phyloP scores from a whole-genome alignment of 2,329 filamentous ascomycete species.

The Pseudopithomyces maydicus region DNA sequence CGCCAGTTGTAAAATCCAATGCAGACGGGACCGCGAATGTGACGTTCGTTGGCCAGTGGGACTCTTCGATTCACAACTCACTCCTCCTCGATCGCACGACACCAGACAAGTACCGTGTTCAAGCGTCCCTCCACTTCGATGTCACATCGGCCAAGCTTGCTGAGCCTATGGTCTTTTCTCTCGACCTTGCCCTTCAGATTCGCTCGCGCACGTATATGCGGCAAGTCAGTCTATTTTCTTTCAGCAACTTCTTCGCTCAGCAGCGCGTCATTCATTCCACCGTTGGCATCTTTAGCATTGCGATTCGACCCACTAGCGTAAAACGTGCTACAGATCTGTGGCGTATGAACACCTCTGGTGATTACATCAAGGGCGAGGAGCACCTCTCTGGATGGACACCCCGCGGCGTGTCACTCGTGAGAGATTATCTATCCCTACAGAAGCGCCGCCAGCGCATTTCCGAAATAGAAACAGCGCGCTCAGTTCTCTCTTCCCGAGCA shows the following conservation, averaged over 20 bases:
- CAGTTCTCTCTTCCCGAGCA: slow-evolving; percentile 63
- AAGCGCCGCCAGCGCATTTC: slow-evolving; percentile 75
- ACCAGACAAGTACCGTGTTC: slow-evolving; percentile 88
- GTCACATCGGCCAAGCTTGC: slow-evolving; percentile 80
- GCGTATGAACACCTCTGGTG: slow-evolving; percentile 92
- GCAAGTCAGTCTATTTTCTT: slow-evolving; percentile 82
- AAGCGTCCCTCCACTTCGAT: slow-evolving; percentile 86
- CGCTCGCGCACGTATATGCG: slow-evolving; percentile 82
- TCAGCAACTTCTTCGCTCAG: slow-evolving; percentile 71
- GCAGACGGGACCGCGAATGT: slow-evolving; percentile 89
- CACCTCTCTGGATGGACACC: slow-evolving; percentile 83
- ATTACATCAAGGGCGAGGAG: slow-evolving; percentile 97
- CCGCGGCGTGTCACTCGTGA: slow-evolving; percentile 86
- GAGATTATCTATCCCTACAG: slow-evolving; percentile 78
- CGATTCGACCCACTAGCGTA: slow-evolving; percentile 84
- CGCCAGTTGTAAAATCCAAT: slow-evolving; percentile 81
- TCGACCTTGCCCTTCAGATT: slow-evolving; percentile 82
- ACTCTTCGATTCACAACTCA: slow-evolving; percentile 90
- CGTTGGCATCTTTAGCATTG: slow-evolving; percentile 83
- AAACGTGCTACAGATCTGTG: slow-evolving; percentile 92
- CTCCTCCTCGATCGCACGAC: slow-evolving; percentile 93
- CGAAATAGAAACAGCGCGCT: slow-evolving; percentile 79
- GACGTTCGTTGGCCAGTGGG: slow-evolving; percentile 91
- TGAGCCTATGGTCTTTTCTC: slow-evolving; percentile 85
- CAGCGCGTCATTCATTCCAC: slow-evolving; percentile 84